These are phyloP conservation scores for Arabis alpina DNA, from an alignment of 345 rosid species.

Conservation along the genomic window DNA sequence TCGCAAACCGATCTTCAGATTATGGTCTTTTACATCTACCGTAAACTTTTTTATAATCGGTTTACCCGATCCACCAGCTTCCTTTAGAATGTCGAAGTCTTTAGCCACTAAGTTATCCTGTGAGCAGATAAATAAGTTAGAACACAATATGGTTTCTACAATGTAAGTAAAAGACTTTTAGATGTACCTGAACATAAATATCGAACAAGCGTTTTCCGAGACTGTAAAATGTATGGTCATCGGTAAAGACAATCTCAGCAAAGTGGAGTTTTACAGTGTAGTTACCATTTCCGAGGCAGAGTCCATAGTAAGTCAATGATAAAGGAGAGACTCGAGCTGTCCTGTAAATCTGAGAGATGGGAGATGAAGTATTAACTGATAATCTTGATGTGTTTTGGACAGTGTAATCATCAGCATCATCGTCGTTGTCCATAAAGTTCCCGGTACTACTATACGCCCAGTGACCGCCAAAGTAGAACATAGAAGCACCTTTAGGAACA, in stretches of 20 bases:
- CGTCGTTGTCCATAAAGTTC: constrained; percentile 78
- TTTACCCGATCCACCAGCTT: constrained; percentile 62
- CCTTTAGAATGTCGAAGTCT: constrained; percentile 65
- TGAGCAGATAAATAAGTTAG: constrained; percentile 4
- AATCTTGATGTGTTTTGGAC: constrained; percentile 58
- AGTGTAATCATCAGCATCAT: constrained; percentile 60
- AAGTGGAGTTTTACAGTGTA: constrained; percentile 85
- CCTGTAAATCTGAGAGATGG: constrained; percentile 50
- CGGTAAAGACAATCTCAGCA: constrained; percentile 73
- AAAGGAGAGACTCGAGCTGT: constrained; percentile 77
- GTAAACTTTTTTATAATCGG: constrained; percentile 48
- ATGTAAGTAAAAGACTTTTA: not conserved
- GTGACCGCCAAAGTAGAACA: constrained; percentile 48
- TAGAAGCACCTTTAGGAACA: constrained; percentile 76
- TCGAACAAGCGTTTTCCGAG: constrained; percentile 79
- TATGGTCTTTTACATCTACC: constrained; percentile 44
- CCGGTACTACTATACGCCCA: constrained; percentile 96
- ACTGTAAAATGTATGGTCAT: constrained; percentile 55
- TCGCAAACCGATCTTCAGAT: constrained; percentile 65
- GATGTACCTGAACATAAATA: constrained; percentile 74
- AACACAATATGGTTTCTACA: not conserved
- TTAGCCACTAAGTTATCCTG: constrained; percentile 60
- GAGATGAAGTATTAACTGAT: constrained; percentile 47
- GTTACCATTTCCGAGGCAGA: constrained; percentile 74
- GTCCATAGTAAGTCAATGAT: constrained; percentile 82